These are phyloP conservation scores for Capsicum baccatum DNA, from an alignment of 257 asterid species.

Conservation along the genomic window DNA sequence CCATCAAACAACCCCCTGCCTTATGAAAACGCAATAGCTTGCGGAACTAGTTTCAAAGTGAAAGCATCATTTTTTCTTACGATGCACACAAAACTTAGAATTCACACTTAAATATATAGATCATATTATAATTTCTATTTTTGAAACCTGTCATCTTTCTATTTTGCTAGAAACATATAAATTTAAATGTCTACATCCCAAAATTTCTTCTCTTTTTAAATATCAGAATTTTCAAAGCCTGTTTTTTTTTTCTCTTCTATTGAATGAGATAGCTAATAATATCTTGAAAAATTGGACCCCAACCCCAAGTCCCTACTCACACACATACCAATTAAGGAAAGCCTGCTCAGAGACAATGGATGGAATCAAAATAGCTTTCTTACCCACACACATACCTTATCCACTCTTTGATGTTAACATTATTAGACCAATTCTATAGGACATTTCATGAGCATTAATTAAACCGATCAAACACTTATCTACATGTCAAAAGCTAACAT, in stretches of 20 bases:
- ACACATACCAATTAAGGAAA: neutral
- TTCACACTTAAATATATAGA: neutral
- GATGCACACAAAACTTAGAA: neutral
- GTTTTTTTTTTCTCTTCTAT: neutral
- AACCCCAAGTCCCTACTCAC: neutral
- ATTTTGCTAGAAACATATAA: neutral
- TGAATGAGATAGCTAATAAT: neutral
- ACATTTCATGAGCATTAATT: neutral
- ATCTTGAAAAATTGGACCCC: neutral
- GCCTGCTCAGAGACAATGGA: neutral
- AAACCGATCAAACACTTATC: too few species aligned
- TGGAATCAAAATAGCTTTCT: neutral
- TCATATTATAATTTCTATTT: neutral
- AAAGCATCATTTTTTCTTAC: neutral
- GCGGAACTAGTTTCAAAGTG: neutral
- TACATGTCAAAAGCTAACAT: neutral
- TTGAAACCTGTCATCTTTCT: neutral
- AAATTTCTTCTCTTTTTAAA: neutral
- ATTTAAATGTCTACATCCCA: neutral
- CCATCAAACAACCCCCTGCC: neutral
- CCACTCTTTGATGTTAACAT: neutral
- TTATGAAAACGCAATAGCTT: neutral
- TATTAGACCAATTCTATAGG: neutral
- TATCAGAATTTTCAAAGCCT: neutral
- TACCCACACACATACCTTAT: too few species aligned